Evolutionary conservation across 1,139 yeast species (phyloP).

Genomic region (Debaryomycetaceae sp.): DNA sequence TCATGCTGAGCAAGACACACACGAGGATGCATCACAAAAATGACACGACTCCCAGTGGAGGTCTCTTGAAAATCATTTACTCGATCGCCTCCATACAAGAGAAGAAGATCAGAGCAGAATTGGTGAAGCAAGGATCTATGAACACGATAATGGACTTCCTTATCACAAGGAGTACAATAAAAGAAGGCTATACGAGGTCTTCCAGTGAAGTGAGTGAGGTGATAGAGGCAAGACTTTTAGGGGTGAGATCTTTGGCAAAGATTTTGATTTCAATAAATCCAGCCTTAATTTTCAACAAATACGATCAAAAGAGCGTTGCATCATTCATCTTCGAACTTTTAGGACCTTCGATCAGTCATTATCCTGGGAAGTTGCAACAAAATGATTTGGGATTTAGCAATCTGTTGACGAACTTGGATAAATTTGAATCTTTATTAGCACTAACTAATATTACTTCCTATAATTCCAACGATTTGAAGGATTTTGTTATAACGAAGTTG

Average conservation of each 20-base stretch:
- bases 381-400: conserved; percentile 12
- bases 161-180: conserved; percentile 26
- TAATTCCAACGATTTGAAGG: conserved; percentile 24
- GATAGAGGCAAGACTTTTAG: conserved; percentile 23
- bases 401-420: conserved; percentile 33
- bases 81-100: conserved; percentile 25
- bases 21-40: conserved; percentile 13
- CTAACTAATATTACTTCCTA: conserved; percentile 43
- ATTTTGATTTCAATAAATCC: conserved; percentile 44
- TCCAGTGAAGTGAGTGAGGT: conserved; percentile 6
- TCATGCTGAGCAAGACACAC: conserved; percentile 23
- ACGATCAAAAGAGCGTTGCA: conserved; percentile 36
- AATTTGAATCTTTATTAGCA: conserved; percentile 44
- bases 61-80: conserved; percentile 21
- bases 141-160: conserved; percentile 36
- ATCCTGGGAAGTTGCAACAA: conserved; percentile 12
- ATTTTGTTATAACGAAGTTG: conserved; percentile 29
- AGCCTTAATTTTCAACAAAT: conserved; percentile 34
- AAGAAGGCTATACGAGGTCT: conserved; percentile 20
- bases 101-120: conserved; percentile 25
- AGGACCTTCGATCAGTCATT: conserved; percentile 27
- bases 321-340: conserved; percentile 50
- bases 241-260: conserved; percentile 38
- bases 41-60: conserved; percentile 8
- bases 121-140: conserved; percentile 47